Evolutionary conservation across 257 asterid species (phyloP), one percentile per base, ranked within the genome.

Genomic region (Penstemon davidsonii): DNA sequence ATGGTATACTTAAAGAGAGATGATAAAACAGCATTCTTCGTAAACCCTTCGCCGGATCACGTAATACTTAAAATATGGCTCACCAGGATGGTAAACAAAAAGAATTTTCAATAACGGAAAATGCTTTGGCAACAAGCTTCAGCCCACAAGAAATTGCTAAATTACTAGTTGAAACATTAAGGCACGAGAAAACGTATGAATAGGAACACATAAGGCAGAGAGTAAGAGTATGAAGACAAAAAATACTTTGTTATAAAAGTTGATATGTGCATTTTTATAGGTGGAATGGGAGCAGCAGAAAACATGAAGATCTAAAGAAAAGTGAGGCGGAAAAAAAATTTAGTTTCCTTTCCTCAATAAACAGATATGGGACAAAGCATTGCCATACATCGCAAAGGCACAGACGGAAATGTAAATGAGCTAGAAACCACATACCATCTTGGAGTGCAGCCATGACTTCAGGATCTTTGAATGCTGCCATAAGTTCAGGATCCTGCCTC

Each of bases 391-490:
- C 62, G 33, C 33, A 25, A 36, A 66, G 58, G 46, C 49, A 50
- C 4, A 46, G 4, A 4, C 55, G 0, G n/a, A 71, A 69, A 15
- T 6, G 5, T 25, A 25, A 46, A 18, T 70, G 69, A 68, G 44
- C 66, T 57, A 71, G 51, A 64, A 62, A 62, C 15, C 25, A 40
- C 7, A 0, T 87, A 94, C 99, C 99, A 84, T 94, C 99, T 86
- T 91, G 97, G 49, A 94, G 95, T 76, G 99, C 99, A 67, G 92
- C 96, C 99, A 94, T 88, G 63, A 93, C 87, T 68, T 93, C 97
- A 25, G 96, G 97, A 83, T 94, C 99, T 73, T 84, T 83, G 82
- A 94, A 94, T 38, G 99, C 96, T n/a, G 91, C 87, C 99, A 94
- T 91, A 83, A 94, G 71, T 66, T 94, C 99, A 64, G 99, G 99